Evolutionary conservation across 805 yeast species (phyloP).

Genomic region (Yarrowia sp.): DNA sequence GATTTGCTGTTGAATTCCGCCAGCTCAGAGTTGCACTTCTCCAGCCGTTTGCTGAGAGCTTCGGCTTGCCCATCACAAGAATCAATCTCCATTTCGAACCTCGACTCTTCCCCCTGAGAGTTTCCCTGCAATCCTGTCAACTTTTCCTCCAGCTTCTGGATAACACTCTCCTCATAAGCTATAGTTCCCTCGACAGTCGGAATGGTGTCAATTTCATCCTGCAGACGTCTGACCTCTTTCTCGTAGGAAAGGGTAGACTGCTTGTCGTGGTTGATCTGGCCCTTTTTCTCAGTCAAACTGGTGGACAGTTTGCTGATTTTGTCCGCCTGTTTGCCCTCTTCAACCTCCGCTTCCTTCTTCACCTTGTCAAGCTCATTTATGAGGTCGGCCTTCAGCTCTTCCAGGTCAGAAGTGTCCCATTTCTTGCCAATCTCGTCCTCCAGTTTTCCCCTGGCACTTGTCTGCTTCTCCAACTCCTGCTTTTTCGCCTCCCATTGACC

Average conservation of each 20-base stretch:
- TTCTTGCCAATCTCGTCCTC: not conserved
- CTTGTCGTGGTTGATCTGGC: constrained; percentile 13
- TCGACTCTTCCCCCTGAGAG: constrained; percentile 1
- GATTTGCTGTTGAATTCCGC: constrained; percentile 29
- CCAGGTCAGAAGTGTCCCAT: not conserved
- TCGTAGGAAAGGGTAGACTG: not conserved
- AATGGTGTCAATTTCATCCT: constrained; percentile 25
- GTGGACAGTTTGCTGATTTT: not conserved
- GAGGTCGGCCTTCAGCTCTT: not conserved
- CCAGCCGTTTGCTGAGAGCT: constrained; percentile 1
- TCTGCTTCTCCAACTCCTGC: constrained; percentile 1
- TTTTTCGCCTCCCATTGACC: constrained; percentile 62
- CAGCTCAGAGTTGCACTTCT: constrained; percentile 24
- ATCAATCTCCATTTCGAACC: constrained; percentile 4
- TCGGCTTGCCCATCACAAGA: constrained; percentile 8
- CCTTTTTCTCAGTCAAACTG: constrained; percentile 1
- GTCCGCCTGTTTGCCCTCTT: constrained; percentile 17
- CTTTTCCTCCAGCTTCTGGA: constrained; percentile 8
- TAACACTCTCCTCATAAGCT: constrained; percentile 31
- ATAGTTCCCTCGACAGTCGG: constrained; percentile 21
- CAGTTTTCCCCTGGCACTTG: not conserved
- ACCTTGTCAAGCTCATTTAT: constrained; percentile 18
- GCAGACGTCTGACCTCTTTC: constrained; percentile 5
- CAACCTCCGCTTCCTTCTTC: constrained; percentile 41
- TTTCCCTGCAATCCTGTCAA: constrained; percentile 3